Base-by-base conservation (phyloP, 768 basidiomycete species). In the Leccinum variicolor region DNA sequence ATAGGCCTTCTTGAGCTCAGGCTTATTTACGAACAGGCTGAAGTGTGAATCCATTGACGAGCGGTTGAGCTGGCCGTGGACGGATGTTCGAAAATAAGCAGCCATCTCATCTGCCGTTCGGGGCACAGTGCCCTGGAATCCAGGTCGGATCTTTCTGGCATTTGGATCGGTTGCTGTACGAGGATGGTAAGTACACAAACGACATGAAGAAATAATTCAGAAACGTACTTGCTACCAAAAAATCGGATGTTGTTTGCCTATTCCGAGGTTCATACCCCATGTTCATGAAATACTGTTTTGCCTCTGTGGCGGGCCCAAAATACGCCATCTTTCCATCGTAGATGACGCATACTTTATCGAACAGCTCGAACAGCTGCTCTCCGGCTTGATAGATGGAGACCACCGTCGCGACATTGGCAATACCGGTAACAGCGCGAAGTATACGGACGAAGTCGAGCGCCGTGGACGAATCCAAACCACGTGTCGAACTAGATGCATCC, bases 351-450 rank as follows among this genome's bases (percentile, higher is more conserved):
- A 61, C 53, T 25, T 62, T 87, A 77, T 89, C 86, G 63, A 89
- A 94, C 45, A 79, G 75, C 25, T 80, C 57, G 57, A 84, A 86
- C 0, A 87, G 67, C 3, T 77, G 77, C 67, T 92, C 89, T 52
- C 86, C 86, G 7, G 89, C 92, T 71, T 94, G 92, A 71, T 94
- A 93, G 39, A 94, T 82, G 1, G 89, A 87, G n/a, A 90, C 88
- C 56, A 94, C 80, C 0, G 86, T 90, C 0, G 86, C 75, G 17
- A 70, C 58, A 17, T 73, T 67, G 54, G 75, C 75, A 3, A 79
- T 74, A 64, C 90, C 84, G 0, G 89, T 89, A 3, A 81, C 75
- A 43, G 84, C 77, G 3, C 89, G 81, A 31, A 91, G 75, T 1
- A 85, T 82, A 47, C 78, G 83, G 48, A 84, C 82, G 62, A 88